Evolutionary conservation across 108 stramenopile genomes (phyloP).

Genomic region (Schizochytrium sp.): DNA sequence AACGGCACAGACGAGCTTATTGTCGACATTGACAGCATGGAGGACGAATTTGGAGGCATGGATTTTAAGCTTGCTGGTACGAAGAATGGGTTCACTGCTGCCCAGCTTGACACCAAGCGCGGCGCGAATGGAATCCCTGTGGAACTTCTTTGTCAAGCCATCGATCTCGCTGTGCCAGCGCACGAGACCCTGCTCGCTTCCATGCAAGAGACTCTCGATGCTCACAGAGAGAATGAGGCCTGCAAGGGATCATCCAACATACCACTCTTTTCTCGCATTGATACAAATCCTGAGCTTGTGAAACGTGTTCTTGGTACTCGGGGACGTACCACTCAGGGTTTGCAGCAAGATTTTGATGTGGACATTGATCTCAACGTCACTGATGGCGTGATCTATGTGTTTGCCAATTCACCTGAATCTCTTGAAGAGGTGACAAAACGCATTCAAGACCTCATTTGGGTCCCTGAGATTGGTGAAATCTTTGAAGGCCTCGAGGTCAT

Average conservation of each 20-base stretch:
- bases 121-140: background rate
- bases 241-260: background rate
- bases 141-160: background rate
- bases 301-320: background rate
- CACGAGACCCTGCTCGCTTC: background rate
- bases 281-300: background rate
- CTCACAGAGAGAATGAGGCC: background rate
- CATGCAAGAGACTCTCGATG: slow-evolving; percentile 1
- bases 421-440: background rate
- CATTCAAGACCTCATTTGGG: background rate
- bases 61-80: slow-evolving; percentile 94
- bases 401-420: background rate
- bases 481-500: slow-evolving; percentile 6
- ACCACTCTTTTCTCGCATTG: background rate
- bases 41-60: slow-evolving; percentile 87
- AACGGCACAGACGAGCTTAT: slow-evolving; percentile 67
- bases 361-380: slow-evolving; percentile 1
- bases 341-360: background rate
- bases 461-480: background rate
- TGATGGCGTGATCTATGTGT: background rate
- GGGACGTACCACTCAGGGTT: background rate
- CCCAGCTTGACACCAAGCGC: slow-evolving; percentile 77
- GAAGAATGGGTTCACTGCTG: slow-evolving; percentile 81
- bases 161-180: background rate
- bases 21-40: slow-evolving; percentile 88